Percentiles rank a stretch among this genome's conserved stretches.
Evolutionary conservation across 208 protist species (phyloP).

Genomic region (Trypanosoma vivax): DNA sequence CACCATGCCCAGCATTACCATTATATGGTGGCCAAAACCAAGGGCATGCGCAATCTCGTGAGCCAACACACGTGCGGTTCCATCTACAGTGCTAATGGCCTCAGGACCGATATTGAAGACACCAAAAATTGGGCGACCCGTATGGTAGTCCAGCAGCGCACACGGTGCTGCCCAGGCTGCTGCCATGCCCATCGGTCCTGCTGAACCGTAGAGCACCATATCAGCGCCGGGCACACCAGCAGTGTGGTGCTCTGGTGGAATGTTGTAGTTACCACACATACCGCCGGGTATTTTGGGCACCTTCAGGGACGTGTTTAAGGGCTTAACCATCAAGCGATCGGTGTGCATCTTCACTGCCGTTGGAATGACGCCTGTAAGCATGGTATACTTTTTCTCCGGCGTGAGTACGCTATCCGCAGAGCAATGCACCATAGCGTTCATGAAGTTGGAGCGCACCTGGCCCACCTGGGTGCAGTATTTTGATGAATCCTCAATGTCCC

Average conservation of each 20-base stretch:
- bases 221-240: slow-evolving; percentile 34
- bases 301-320: slow-evolving; percentile 8
- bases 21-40: slow-evolving; percentile 24
- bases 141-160: slow-evolving; percentile 1
- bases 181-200: slow-evolving; percentile 23
- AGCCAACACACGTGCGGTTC: slow-evolving; percentile 20
- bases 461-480: slow-evolving; percentile 34
- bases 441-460: slow-evolving; percentile 15
- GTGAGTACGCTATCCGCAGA: slow-evolving; percentile 25
- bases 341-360: slow-evolving; percentile 29
- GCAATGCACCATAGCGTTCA: slow-evolving; percentile 17
- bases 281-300: background rate
- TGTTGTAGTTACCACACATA: slow-evolving; percentile 13
- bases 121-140: slow-evolving; percentile 28
- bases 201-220: slow-evolving; percentile 55
- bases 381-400: slow-evolving; percentile 13
- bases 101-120: slow-evolving; percentile 43
- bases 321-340: slow-evolving; percentile 43
- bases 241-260: slow-evolving; percentile 21
- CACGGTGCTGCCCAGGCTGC: slow-evolving; percentile 58
- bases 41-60: slow-evolving; percentile 87
- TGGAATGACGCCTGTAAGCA: slow-evolving; percentile 27
- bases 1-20: slow-evolving; percentile 7
- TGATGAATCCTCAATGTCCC: slow-evolving; percentile 22
- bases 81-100: slow-evolving; percentile 14